These are phyloP conservation scores for Didymella pinodella DNA, from an alignment of 2,329 filamentous ascomycete genomes.

Conservation along the genomic window DNA sequence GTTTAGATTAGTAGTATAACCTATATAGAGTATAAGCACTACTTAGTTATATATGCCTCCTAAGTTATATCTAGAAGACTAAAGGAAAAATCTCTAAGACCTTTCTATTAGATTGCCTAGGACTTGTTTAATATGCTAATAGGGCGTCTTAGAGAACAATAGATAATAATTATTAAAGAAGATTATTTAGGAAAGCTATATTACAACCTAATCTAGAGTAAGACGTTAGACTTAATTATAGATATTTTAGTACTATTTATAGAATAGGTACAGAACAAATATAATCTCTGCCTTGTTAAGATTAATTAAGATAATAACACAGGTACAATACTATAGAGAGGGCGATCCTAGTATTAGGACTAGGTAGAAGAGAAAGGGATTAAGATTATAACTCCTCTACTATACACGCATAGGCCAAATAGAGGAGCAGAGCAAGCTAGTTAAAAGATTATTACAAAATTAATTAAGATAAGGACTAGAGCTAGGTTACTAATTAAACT, in stretches of 20 bases:
- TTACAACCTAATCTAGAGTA: too few relatives aligned
- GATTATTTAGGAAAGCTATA: neutral
- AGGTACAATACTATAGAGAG: neutral
- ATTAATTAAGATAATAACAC: neutral
- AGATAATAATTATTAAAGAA: neutral
- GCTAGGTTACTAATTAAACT: neutral
- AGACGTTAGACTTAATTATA: neutral
- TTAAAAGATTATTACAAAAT: neutral
- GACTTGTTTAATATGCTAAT: neutral
- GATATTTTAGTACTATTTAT: neutral
- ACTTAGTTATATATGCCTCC: too few relatives aligned
- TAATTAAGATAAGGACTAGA: neutral
- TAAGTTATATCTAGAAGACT: neutral
- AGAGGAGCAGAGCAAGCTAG: neutral
- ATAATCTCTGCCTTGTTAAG: neutral
- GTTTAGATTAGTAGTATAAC: too few relatives aligned
- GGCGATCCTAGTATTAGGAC: neutral
- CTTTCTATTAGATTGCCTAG: neutral
- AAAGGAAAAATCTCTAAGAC: neutral
- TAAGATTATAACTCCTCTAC: neutral
- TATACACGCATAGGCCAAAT: neutral
- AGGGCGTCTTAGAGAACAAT: neutral
- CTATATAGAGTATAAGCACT: too few relatives aligned
- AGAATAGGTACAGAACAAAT: neutral
- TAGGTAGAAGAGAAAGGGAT: neutral